Base-by-base conservation (phyloP, 2,329 filamentous ascomycete genomes). In the Colletotrichum spaethianum region DNA sequence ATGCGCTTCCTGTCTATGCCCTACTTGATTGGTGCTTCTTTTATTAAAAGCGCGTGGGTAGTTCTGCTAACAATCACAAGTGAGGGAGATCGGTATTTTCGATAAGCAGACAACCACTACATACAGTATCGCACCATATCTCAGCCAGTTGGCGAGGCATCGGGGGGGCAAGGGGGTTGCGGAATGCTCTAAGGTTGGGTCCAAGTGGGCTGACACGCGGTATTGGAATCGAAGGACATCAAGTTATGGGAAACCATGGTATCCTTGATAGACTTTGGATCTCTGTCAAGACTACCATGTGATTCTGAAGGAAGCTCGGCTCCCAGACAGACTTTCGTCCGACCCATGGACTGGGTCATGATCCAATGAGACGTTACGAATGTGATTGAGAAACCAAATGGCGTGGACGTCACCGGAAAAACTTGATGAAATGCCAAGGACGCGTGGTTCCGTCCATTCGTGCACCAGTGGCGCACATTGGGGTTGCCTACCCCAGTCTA, bases 251-350 rank as follows among this genome's bases (percentile, higher is more conserved):
- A 31, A 57, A 38, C 50, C 28, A 38, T 38, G 26, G 38, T 60
- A n/a, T 48, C 33, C 33, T n/a, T 33, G 31, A 23, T 31, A 42
- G 18, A 18, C 26, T 20, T 36, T 65, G 38, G 14, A 46, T 48
- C 6, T 56, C 42, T 26, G 26, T 56, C 63, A 40, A 48, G 56
- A 26, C 55, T 4, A 38, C 16, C 18, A n/a, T 36, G 56, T 28
- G 50, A n/a, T 50, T 56, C 36, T 44, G 33, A 38, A 33, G 40
- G 12, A 36, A 52, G 31, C 40, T 71, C 16, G 68, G 63, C 63
- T 63, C 56, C 68, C 8, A 62, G 68, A 50, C 56, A 67, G 56
- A 63, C 63, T 42, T 71, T 61, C 68, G 48, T 67, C 68, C 56
- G 50, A 62, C 56, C 50, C 40, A 67, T 48, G 56, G 28, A 31